phyloP scores from a whole-genome alignment of 768 basidiomycete genomes.

The Termitomyces sp. region DNA sequence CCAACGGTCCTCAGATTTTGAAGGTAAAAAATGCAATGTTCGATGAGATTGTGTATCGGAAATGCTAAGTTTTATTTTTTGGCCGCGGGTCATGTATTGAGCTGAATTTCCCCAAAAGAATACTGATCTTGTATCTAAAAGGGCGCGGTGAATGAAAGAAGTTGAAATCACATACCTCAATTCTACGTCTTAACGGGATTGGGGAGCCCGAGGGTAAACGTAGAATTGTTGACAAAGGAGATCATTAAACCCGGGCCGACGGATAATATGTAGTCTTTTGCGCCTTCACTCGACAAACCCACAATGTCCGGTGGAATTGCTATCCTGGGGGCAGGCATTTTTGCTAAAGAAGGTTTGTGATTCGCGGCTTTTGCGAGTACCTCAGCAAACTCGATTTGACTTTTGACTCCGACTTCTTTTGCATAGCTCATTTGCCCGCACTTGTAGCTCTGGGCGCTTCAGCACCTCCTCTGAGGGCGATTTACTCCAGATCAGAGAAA shows the following conservation, averaged over 20 bases:
- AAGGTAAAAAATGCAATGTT: too few species aligned
- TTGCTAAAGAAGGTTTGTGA: conserved; percentile 63
- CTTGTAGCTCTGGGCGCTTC: conserved; percentile 46
- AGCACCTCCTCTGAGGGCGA: conserved; percentile 47
- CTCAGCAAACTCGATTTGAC: background rate
- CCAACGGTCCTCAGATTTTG: too few species aligned
- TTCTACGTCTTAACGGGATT: too few species aligned
- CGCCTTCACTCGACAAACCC: conserved; percentile 25
- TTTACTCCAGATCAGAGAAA: conserved; percentile 75
- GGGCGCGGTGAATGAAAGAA: too few species aligned
- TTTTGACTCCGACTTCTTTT: conserved; percentile 2
- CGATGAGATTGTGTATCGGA: too few species aligned
- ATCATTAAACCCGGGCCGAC: background rate
- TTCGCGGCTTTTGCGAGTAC: background rate
- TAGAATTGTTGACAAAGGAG: too few species aligned
- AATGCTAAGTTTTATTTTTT: too few species aligned
- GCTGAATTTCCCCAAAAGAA: too few species aligned
- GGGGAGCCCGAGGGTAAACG: too few species aligned
- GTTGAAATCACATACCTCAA: too few species aligned
- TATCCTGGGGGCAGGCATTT: conserved; percentile 77
- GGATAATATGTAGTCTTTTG: background rate
- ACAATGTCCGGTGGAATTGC: conserved; percentile 47
- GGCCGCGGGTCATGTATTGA: too few species aligned
- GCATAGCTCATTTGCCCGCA: conserved; percentile 71
- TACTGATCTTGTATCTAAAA: too few species aligned